phyloP scores from a whole-genome alignment of 2,329 filamentous ascomycete genomes.

The Teratosphaeria destructans region DNA sequence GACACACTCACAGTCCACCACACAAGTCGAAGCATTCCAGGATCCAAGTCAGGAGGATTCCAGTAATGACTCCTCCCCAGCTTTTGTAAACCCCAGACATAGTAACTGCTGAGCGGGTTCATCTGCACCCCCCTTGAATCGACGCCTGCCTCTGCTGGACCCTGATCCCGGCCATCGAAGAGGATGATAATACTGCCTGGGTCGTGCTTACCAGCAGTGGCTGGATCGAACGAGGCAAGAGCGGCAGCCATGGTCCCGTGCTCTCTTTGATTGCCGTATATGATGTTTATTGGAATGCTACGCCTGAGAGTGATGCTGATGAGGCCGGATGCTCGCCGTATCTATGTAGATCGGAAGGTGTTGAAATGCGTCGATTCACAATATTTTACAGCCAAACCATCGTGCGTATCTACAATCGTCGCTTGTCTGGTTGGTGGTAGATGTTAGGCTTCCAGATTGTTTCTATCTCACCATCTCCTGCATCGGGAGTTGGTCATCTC shows the following conservation, averaged over 20 bases:
- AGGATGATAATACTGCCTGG: constrained; percentile 23
- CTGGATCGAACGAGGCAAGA: constrained; percentile 16
- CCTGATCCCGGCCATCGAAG: constrained; percentile 20
- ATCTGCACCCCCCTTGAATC: constrained; percentile 5
- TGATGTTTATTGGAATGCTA: not conserved
- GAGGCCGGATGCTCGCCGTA: not conserved
- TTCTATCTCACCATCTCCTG: not conserved
- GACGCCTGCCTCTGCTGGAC: constrained; percentile 11
- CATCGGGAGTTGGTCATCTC: not conserved
- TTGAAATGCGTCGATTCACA: not conserved
- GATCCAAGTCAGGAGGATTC: constrained; percentile 16
- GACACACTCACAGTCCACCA: constrained; percentile 13
- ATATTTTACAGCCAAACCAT: not conserved
- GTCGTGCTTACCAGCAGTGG: constrained; percentile 17
- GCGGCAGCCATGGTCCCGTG: not conserved
- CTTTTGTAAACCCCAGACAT: constrained; percentile 15
- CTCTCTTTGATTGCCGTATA: not conserved
- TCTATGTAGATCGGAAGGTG: not conserved
- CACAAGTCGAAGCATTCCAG: constrained; percentile 20
- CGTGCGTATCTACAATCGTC: not conserved
- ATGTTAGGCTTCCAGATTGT: not conserved
- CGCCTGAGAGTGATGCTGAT: not conserved
- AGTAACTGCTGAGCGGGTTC: constrained; percentile 16
- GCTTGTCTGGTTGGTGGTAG: not conserved
- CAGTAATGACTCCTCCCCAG: constrained; percentile 11